phyloP scores from a whole-genome alignment of 2,329 filamentous ascomycete species.

The Diaporthe eres region DNA sequence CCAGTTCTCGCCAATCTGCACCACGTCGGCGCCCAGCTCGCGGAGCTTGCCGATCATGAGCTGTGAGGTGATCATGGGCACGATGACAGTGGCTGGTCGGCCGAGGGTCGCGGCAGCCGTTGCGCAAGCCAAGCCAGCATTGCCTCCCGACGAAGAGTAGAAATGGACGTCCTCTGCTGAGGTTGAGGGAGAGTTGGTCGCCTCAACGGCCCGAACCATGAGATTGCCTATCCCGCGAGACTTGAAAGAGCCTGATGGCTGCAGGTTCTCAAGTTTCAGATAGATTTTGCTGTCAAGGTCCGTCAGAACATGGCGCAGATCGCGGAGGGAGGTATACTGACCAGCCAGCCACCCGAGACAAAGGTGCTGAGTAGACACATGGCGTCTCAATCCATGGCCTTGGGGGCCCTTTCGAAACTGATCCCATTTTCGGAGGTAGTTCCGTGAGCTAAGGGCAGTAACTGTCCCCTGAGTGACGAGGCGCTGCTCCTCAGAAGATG shows the following conservation, averaged over 20 bases:
- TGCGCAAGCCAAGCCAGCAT: constrained; percentile 85
- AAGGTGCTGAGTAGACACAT: constrained; percentile 72
- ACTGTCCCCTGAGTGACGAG: not conserved
- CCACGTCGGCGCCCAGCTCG: constrained; percentile 75
- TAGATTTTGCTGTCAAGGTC: constrained; percentile 74
- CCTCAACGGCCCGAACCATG: constrained; percentile 65
- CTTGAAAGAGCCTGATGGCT: constrained; percentile 89
- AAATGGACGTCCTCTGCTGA: constrained; percentile 69
- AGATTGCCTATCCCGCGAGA: constrained; percentile 82
- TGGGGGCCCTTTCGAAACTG: constrained; percentile 45
- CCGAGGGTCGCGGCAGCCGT: constrained; percentile 75
- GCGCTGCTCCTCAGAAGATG: too few relatives aligned
- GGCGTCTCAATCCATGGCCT: constrained; percentile 78
- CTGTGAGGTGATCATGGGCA: constrained; percentile 74
- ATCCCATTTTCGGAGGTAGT: constrained; percentile 47
- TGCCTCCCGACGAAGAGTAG: constrained; percentile 82
- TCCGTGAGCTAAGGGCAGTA: not conserved
- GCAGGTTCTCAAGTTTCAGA: constrained; percentile 85
- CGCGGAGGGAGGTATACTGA: constrained; percentile 53
- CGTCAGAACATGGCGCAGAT: not conserved
- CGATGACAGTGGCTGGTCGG: constrained; percentile 78
- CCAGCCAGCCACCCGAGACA: constrained; percentile 79
- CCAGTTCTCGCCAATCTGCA: constrained; percentile 77
- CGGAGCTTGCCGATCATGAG: constrained; percentile 78
- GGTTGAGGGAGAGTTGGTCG: constrained; percentile 44